Base-by-base conservation (phyloP, 441 rosid genomes). In the Macaranga tanarius region DNA sequence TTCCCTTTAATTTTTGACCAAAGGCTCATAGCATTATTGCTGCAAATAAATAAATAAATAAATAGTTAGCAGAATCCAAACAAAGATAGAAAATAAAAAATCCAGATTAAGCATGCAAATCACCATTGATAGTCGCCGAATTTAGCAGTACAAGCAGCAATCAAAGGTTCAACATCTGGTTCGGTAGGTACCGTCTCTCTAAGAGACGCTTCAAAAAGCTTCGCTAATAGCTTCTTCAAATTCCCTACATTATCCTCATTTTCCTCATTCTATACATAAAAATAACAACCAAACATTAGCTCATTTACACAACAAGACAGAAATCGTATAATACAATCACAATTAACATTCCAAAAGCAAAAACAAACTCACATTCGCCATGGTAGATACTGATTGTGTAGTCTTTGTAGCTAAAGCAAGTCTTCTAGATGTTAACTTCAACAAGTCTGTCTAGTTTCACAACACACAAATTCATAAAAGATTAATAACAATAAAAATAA, bases 51-150 rank as follows among this genome's bases (percentile, higher is more conserved):
- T 67, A 44, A 55, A 16, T 31, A 7, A n/a, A 23, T 10, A 60
- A 40, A 58, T 28, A 4, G 13, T 26, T 34, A 66, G 64, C 63
- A 11, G 31, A 10, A 50, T 15, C 11, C 10, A 5, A 52, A n/a
- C 5, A 44, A 66, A 57, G 11, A 65, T n/a, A 31, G 15, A 48
- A 28, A 10, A 42, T n/a, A 16, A 2, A 25, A 38, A 9, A 20
- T n/a, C 15, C 10, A 64, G 10, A n/a, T 47, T 31, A 16, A 60
- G 31, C 19, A 48, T 44, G 31, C 28, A 50, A 0, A 61, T 71
- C 79, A 94, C 97, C 99, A 95, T 84, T 92, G 97, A 83, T 95
- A 95, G 67, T 92, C 96, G 4, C 96, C 99, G 73, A 88, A 89
- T 69, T 86, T 92, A 2, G 76, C 91, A 66, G 83, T 74, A 79